Percentiles rank a stretch among this genome's conserved stretches.
Evolutionary conservation across 2,329 filamentous ascomycete species (phyloP).

Genomic region (Aureobasidium sp.): DNA sequence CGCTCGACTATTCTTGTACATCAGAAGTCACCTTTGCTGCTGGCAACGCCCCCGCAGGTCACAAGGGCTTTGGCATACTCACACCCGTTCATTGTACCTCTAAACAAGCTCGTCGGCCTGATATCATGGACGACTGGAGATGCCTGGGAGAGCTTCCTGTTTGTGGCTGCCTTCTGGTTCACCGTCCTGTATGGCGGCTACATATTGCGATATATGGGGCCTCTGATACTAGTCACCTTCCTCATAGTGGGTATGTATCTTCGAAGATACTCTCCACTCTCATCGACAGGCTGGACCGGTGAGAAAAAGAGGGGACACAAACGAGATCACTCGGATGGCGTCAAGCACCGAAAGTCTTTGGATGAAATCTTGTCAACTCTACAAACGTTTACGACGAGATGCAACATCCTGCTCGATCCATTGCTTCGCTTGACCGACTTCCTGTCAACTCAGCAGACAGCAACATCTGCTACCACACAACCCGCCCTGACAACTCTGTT

Average conservation of each 20-base stretch:
- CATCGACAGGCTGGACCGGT: slow-evolving; percentile 81
- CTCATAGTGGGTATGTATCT: slow-evolving; percentile 95
- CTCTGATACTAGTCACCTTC: slow-evolving; percentile 79
- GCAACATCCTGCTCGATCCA: slow-evolving; percentile 92
- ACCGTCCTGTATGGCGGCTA: slow-evolving; percentile 86
- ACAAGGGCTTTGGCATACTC: slow-evolving; percentile 96
- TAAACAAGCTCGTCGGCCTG: slow-evolving; percentile 87
- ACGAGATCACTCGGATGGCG: slow-evolving; percentile 61
- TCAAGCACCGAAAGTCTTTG: slow-evolving; percentile 84
- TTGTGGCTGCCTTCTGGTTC: slow-evolving; percentile 89
- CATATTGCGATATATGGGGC: slow-evolving; percentile 83
- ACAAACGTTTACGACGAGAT: slow-evolving; percentile 89
- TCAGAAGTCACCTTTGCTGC: slow-evolving; percentile 93
- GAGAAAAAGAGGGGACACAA: slow-evolving; percentile 64
- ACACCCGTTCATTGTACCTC: slow-evolving; percentile 90
- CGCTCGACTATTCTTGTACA: slow-evolving; percentile 95
- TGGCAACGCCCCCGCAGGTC: slow-evolving; percentile 94
- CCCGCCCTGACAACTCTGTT: slow-evolving; percentile 92
- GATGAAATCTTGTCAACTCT: slow-evolving; percentile 98
- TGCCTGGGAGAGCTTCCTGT: slow-evolving; percentile 96
- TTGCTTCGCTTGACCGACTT: slow-evolving; percentile 93
- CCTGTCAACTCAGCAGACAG: slow-evolving; percentile 82
- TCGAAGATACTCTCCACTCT: slow-evolving; percentile 88
- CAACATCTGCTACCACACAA: slow-evolving; percentile 91
- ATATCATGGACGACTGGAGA: slow-evolving; percentile 96